Base-by-base conservation (phyloP, 1,139 yeast genomes). In the Yamadazyma diddensiae region DNA sequence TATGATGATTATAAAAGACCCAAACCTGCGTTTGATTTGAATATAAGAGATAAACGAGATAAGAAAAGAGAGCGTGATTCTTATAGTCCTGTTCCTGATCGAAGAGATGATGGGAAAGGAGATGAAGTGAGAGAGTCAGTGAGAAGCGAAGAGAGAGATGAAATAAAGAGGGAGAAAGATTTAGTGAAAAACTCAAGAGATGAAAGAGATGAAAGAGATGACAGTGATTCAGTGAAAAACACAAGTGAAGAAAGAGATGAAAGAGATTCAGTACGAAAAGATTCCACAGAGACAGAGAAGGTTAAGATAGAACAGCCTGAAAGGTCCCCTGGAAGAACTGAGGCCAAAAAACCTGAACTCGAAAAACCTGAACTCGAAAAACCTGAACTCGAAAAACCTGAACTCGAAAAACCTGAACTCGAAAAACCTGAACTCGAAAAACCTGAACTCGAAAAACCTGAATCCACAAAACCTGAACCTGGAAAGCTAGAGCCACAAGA, bases 11-110 rank as follows among this genome's bases (percentile, higher is more conserved):
- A 38, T 21, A 22, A 26, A 12, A 35, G 35, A 19, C 37, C 44
- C 12, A 41, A 36, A 21, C 48, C 47, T 7, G 47, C 47, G 6
- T 43, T 43, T 31, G 47, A 43, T n/a, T 31, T 43, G 23, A 38
- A 35, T 17, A 24, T 41, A 16, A 42, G 40, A 27, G 37, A 15
- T 9, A 7, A 21, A 6, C 23, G 11, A 7, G 25, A 22, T 6
- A 11, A 13, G 15, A 24, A 24, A 24, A 12, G 11, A 23, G 26
- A 14, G 6, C 12, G 28, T 19, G 34, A 26, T 15, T 31, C 34
- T 6, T 31, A 31, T 15, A 24, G 31, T 15, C 35, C 28, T 12
- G 5, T 15, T 4, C 15, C 18, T 4, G 27, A 24, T 24, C 20
- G 15, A 7, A 12, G 13, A 24, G 27, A 6, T 9, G 25, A 6